These are phyloP conservation scores for Whalleya microplaca DNA, from an alignment of 2,329 filamentous ascomycete genomes.

Conservation along the genomic window DNA sequence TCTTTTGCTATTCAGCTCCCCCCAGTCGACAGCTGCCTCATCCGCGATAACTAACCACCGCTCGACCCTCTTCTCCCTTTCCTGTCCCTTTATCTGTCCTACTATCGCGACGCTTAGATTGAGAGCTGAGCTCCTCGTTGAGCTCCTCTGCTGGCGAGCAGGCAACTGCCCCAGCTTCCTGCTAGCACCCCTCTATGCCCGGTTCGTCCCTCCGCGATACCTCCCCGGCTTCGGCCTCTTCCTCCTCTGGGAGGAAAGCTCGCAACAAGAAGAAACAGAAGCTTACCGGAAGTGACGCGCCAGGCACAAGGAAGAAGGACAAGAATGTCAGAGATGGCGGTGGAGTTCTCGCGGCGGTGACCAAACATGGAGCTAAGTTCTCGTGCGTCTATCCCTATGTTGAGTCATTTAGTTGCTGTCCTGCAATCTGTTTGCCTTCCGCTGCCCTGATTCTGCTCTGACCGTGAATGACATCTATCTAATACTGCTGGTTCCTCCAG, in stretches of 20 bases:
- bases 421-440: conserved; percentile 20
- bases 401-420: conserved; percentile 12
- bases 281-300: conserved; percentile 35
- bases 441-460: not conserved
- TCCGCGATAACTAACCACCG: conserved; percentile 14
- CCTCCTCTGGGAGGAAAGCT: conserved; percentile 32
- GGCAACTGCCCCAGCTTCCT: conserved; percentile 38
- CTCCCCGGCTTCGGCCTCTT: conserved; percentile 34
- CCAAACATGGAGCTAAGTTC: conserved; percentile 40
- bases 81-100: conserved; percentile 4
- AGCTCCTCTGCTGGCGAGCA: conserved; percentile 41
- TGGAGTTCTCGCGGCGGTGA: conserved; percentile 41
- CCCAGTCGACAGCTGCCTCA: too few species aligned
- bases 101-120: conserved; percentile 12
- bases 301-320: conserved; percentile 42
- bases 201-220: conserved; percentile 40
- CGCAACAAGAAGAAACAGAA: conserved; percentile 36
- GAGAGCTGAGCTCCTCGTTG: conserved; percentile 30
- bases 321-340: conserved; percentile 41
- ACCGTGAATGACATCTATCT: conserved; percentile 1
- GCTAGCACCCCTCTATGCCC: conserved; percentile 40
- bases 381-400: conserved; percentile 32
- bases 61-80: not conserved
- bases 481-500: conserved; percentile 19
- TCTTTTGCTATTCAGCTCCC: not conserved